Evolutionary conservation across 2,329 filamentous ascomycete species (phyloP).

Genomic region (Calonectria pteridis): DNA sequence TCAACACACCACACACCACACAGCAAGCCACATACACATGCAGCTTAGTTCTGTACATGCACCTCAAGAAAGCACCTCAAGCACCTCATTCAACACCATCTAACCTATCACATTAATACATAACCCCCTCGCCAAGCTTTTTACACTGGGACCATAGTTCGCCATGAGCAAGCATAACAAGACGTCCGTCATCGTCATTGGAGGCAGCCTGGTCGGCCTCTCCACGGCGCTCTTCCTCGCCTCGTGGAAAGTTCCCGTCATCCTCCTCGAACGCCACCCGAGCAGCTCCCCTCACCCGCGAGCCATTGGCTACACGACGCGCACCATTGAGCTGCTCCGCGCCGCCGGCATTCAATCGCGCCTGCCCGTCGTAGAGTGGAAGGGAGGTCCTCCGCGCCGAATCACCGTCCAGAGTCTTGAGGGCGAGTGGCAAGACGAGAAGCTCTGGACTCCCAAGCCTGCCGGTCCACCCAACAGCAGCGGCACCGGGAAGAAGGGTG

Average conservation of each 20-base stretch:
- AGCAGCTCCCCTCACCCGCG: conserved; percentile 52
- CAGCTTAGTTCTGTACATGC: background rate
- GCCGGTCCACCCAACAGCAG: background rate
- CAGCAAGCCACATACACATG: background rate
- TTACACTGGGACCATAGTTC: no score
- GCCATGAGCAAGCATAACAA: conserved; percentile 15
- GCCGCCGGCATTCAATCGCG: conserved; percentile 41
- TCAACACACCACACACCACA: no score
- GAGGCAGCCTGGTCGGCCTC: conserved; percentile 55
- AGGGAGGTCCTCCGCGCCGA: conserved; percentile 35
- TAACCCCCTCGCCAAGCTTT: background rate
- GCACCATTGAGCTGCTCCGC: conserved; percentile 54
- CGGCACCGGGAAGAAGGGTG: background rate
- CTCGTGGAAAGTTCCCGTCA: conserved; percentile 44
- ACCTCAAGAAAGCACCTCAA: background rate
- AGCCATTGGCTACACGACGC: conserved; percentile 51
- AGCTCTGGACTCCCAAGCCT: conserved; percentile 37
- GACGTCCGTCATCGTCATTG: conserved; percentile 52
- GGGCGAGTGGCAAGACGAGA: conserved; percentile 38
- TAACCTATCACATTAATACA: background rate
- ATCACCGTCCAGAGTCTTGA: conserved; percentile 37
- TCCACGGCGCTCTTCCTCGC: conserved; percentile 53
- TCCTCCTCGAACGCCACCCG: conserved; percentile 54
- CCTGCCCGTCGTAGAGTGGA: conserved; percentile 30
- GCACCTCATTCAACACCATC: background rate